A percentile compares a stretch with the other conserved stretches of the same genome.
These are phyloP conservation scores for Xerophyta viscosa DNA, from an alignment of 106 monocot genomes.

Conservation along the genomic window DNA sequence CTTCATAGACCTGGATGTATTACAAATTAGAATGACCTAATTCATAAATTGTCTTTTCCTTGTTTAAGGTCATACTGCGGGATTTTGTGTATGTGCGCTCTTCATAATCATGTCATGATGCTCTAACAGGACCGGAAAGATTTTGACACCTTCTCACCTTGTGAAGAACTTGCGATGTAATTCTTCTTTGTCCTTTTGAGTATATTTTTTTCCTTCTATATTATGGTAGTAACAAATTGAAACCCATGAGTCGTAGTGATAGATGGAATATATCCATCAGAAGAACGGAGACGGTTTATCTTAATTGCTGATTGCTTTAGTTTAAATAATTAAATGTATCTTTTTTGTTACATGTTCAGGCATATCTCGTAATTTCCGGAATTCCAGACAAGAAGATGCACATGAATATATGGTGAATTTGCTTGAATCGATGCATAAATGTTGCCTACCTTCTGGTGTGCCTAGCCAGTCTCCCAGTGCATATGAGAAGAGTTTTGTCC, in stretches of 20 bases:
- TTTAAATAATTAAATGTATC: neutral
- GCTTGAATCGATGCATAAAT: slow-evolving; percentile 96
- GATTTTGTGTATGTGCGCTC: slow-evolving; percentile 96
- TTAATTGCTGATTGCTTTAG: neutral
- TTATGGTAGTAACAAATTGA: neutral
- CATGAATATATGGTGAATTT: slow-evolving; percentile 98
- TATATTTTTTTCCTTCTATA: neutral
- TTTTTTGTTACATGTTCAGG: slow-evolving; percentile 37
- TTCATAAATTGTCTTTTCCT: slow-evolving; percentile 6
- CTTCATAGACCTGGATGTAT: neutral
- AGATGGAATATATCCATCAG: neutral
- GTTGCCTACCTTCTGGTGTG: slow-evolving; percentile 95
- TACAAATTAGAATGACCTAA: no score
- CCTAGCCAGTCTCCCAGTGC: slow-evolving; percentile 75
- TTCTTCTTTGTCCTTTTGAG: slow-evolving; percentile 5
- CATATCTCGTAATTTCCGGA: slow-evolving; percentile 84
- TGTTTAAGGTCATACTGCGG: slow-evolving; percentile 70
- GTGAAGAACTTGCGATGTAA: slow-evolving; percentile 94
- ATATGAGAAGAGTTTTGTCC: slow-evolving; percentile 94
- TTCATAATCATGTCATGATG: slow-evolving; percentile 94
- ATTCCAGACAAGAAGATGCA: slow-evolving; percentile 94
- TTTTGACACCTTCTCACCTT: slow-evolving; percentile 67
- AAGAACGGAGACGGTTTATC: neutral
- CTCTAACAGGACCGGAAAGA: slow-evolving; percentile 87
- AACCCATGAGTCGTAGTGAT: no score